phyloP scores from a whole-genome alignment of 2,329 filamentous ascomycete genomes.

The Onygena corvina region DNA sequence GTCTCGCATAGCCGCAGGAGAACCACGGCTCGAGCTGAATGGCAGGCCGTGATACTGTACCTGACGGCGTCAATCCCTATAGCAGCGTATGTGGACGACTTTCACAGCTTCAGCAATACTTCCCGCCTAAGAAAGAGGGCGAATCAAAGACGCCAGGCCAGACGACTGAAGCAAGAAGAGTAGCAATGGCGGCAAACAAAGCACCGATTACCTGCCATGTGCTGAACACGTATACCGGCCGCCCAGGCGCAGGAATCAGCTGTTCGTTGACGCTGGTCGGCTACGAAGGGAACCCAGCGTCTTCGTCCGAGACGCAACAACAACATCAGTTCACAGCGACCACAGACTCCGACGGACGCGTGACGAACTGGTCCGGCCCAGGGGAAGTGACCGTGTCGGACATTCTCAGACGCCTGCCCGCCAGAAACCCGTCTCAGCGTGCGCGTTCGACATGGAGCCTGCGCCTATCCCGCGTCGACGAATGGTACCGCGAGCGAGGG shows the following conservation, averaged over 20 bases:
- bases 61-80: neutral
- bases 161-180: neutral
- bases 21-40: neutral
- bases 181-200: slow-evolving; percentile 18
- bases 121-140: neutral
- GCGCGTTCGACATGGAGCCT: slow-evolving; percentile 37
- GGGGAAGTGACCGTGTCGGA: slow-evolving; percentile 15
- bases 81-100: neutral
- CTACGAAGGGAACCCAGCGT: slow-evolving; percentile 29
- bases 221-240: slow-evolving; percentile 39
- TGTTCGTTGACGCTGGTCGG: slow-evolving; percentile 46
- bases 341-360: slow-evolving; percentile 37
- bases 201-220: slow-evolving; percentile 41
- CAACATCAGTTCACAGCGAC: slow-evolving; percentile 27
- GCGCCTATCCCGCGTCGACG: slow-evolving; percentile 34
- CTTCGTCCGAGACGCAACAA: slow-evolving; percentile 10
- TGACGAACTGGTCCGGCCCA: slow-evolving; percentile 32
- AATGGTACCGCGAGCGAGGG: slow-evolving; percentile 35
- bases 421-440: slow-evolving; percentile 17
- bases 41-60: neutral
- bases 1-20: neutral
- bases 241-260: slow-evolving; percentile 35
- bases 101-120: neutral
- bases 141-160: neutral
- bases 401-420: slow-evolving; percentile 10